Evolutionary conservation across 2,329 filamentous ascomycete species (phyloP), one percentile per base, ranked within the genome.

Genomic region (Aspergillus clavatus): DNA sequence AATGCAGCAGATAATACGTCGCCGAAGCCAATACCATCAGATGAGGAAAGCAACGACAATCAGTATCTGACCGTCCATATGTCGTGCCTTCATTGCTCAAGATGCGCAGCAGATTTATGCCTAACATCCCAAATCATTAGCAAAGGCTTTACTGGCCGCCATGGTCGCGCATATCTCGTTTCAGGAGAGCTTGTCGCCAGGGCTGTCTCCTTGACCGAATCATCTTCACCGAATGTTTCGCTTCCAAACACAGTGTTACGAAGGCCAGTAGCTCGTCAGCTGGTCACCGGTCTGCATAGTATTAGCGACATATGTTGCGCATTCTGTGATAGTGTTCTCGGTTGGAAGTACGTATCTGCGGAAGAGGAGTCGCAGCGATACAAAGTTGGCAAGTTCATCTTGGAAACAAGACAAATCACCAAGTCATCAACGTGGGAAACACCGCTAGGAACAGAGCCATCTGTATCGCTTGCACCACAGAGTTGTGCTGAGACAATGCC

Each of bases 371-470:
- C 63, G 8, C 81, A 84, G 63, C 69, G 73, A 44, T 84, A 84
- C 57, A 84, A 84, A 57, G 77, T 83, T 2, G 81, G 81, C n/a
- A 83, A 83, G 58, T 83, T 79, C 52, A 84, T 84, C 22, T 62
- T 84, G 22, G 81, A 84, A 62, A 82, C 79, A 35, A 79, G 75
- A 61, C 68, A 74, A 42, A 75, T 81, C 7, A 72, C 71, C 19
- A 65, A 71, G 23, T 67, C 68, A 12, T 68, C 71, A 14, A 72
- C 65, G 16, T 83, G 81, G 80, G 79, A 81, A 48, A 59, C 61
- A 11, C 46, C 57, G 12, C 51, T 55, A 10, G 33, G 44, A 33
- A 23, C 44, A 10, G 37, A 49, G n/a, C 38, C 42, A 4, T n/a
- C 41, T n/a, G 33, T 44, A 12, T 21, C 38, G 21, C 24, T 36